phyloP scores from a whole-genome alignment of 352 stramenopile genomes.

The Globisporangium barbulae region DNA sequence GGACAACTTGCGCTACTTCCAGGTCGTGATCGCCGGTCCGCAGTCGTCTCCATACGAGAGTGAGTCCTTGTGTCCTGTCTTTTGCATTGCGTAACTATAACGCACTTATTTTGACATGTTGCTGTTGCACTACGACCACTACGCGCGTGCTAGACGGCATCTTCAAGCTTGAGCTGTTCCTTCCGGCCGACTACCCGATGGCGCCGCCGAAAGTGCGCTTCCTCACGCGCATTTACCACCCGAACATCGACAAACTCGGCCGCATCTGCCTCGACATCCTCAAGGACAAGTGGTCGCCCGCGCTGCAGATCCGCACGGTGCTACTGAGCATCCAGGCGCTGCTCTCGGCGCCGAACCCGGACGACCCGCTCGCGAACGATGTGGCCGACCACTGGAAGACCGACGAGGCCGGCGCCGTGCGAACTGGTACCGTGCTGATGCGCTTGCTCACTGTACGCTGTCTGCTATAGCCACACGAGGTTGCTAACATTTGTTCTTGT shows the following conservation, averaged over 20 bases:
- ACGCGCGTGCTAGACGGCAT: constrained; percentile 61
- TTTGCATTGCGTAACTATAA: not conserved
- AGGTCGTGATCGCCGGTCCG: constrained; percentile 96
- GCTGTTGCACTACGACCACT: not conserved
- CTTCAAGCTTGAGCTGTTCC: constrained; percentile 97
- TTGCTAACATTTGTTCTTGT: not conserved
- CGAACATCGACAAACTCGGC: constrained; percentile 98
- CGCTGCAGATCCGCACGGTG: constrained; percentile 98
- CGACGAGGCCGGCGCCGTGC: constrained; percentile 90
- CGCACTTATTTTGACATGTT: not conserved
- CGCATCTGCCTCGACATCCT: constrained; percentile 99
- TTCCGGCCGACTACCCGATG: constrained; percentile 98
- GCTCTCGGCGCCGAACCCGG: constrained; percentile 95
- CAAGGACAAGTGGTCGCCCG: constrained; percentile 99
- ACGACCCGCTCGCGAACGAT: constrained; percentile 96
- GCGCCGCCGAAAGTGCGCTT: constrained; percentile 96
- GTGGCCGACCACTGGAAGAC: constrained; percentile 98
- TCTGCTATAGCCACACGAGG: not conserved
- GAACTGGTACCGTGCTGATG: constrained; percentile 45
- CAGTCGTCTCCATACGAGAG: constrained; percentile 95
- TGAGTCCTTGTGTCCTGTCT: constrained; percentile 30
- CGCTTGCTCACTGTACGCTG: not conserved
- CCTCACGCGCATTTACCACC: constrained; percentile 98
- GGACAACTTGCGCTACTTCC: constrained; percentile 98
- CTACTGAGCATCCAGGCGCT: constrained; percentile 97